Evolutionary conservation across 1,284 basidiomycete genomes (phyloP), one percentile per base, ranked within the genome.

Genomic region (Ustanciosporium gigantosporum): DNA sequence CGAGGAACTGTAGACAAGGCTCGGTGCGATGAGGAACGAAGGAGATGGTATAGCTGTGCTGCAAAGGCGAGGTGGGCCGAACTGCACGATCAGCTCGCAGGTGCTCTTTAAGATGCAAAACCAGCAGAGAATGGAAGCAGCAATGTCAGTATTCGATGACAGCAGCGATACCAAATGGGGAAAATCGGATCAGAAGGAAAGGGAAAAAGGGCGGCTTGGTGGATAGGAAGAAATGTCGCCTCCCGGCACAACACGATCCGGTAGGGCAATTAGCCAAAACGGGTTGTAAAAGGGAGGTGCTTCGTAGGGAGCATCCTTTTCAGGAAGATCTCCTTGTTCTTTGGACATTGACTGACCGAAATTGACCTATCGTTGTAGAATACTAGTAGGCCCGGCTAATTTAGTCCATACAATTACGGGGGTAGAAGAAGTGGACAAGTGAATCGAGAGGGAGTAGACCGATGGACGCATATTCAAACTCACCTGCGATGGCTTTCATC

Each of bases 401-500:
- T 66, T 41, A 53, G 58, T 66, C 64, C 60, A 52, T 27, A 9
- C 17, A 35, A 19, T 19, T 35, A 29, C 27, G 27, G n/a, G n/a
- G 32, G 32, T 9, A 35, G 32, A 9, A 35, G 32, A 19, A 9
- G 32, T 8, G 27, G n/a, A n/a, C 27, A 29, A n/a, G 27, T 29
- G n/a, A n/a, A n/a, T n/a, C n/a, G n/a, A n/a, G n/a, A n/a, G n/a
- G n/a, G n/a, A n/a, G n/a, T n/a, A n/a, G n/a, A n/a, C n/a, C n/a
- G n/a, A n/a, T n/a, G n/a, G n/a, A n/a, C n/a, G n/a, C n/a, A n/a
- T n/a, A n/a, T n/a, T n/a, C n/a, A n/a, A 42, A 78, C 79, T 79
- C 77, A 93, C 93, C 89, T 66, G 93, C 90, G 56, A 98, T 89
- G 50, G 90, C 87, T 78, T 88, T 88, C 79, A 93, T 86, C 79